Evolutionary conservation across 768 basidiomycete genomes (phyloP), one percentile per base, ranked within the genome.

Genomic region (Trametes elegans): DNA sequence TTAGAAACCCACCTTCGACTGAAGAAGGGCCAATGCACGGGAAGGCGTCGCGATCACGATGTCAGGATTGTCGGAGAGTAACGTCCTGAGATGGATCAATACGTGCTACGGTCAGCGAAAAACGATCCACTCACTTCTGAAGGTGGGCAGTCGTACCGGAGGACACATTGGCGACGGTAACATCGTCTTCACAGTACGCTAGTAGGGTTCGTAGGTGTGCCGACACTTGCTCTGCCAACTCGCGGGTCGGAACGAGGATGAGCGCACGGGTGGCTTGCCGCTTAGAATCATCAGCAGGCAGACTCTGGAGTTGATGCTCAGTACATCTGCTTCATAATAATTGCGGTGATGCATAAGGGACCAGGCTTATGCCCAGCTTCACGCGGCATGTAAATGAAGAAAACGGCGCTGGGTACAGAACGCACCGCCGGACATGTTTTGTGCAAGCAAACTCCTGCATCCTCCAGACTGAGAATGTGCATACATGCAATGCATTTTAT

Each of bases 141-240:
- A 92, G 67, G 67, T 91, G 88, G 19, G 80, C 74, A 5, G 83
- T 76, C 14, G 83, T 79, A 26, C 89, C 88, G 14, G 85, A 77
- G 0, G 90, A 85, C n/a, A 87, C 75, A 66, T 98, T 98, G 31
- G 82, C 81, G 16, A 88, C 69, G 0, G 76, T 67, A 31, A 96
- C 76, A 18, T 85, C 86, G 55, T 79, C 80, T 53, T 93, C 90
- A 58, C 93, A 97, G 68, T 98, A 95, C 5, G 74, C 73, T 21
- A 87, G 68, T 3, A 96, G 74, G 2, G 72, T 74, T 35, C 75
- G 80, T 40, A 98, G 62, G 68, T 88, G 88, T 0, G 76, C 71
- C 0, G 85, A 74, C 1, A 97, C 92, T 73, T 99, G 97, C 70
- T 97, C 90, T 1, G 95, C 83, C 26, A 99, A 76, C 68, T 99